A percentile compares a stretch with the other conserved stretches of the same genome.
Evolutionary conservation across 768 basidiomycete species (phyloP).

Genomic region (Tylopilus sp.): DNA sequence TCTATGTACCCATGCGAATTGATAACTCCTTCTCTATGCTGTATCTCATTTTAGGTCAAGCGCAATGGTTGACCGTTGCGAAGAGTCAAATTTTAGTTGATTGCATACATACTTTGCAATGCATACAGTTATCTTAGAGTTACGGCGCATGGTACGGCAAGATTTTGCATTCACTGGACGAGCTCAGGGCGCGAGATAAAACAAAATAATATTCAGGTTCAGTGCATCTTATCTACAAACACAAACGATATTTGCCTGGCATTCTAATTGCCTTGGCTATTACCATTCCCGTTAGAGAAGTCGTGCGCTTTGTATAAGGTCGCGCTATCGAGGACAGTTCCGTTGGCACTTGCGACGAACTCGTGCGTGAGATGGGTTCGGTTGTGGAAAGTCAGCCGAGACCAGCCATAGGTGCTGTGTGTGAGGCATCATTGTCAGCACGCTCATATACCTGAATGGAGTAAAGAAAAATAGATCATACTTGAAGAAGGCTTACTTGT

Average conservation of each 20-base stretch:
- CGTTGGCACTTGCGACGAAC: constrained; percentile 30
- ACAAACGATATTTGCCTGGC: no score
- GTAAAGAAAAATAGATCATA: no score
- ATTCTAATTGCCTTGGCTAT: not conserved
- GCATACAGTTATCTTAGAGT: not conserved
- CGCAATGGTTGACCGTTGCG: not conserved
- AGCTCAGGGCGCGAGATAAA: not conserved
- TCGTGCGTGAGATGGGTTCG: constrained; percentile 29
- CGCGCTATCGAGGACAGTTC: constrained; percentile 21
- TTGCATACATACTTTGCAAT: constrained; percentile 4
- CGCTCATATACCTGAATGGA: no score
- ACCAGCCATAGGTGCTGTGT: constrained; percentile 25
- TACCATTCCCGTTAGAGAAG: not conserved
- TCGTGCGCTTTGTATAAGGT: constrained; percentile 26
- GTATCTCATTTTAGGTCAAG: constrained; percentile 3
- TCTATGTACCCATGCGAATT: constrained; percentile 34
- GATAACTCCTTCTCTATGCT: constrained; percentile 20
- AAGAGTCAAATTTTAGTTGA: constrained; percentile 3
- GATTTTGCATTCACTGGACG: not conserved
- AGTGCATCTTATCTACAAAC: not conserved
- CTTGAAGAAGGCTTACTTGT: constrained; percentile 9
- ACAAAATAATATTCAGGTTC: not conserved
- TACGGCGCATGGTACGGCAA: not conserved
- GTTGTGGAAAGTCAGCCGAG: constrained; percentile 29
- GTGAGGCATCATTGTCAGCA: not conserved